Percentiles rank a stretch among this genome's conserved stretches.
These are phyloP conservation scores for Sporothrix brunneoviolacea DNA, from an alignment of 2,329 filamentous ascomycete species.

Conservation along the genomic window DNA sequence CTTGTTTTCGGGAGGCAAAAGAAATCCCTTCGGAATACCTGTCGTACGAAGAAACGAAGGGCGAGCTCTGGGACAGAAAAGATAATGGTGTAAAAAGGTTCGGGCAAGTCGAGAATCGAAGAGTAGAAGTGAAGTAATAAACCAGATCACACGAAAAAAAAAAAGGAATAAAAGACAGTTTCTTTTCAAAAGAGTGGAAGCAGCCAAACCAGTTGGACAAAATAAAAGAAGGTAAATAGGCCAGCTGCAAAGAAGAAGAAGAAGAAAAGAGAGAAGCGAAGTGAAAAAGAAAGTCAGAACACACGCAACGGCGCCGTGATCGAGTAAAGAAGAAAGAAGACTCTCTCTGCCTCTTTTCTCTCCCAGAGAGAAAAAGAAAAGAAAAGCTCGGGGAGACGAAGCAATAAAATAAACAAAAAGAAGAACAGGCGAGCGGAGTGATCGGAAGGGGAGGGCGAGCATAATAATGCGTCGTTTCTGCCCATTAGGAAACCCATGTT, in stretches of 20 bases:
- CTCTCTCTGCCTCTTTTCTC: constrained; percentile 3
- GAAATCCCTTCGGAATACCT: too few relatives aligned
- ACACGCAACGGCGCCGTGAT: constrained; percentile 25
- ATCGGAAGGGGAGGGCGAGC: constrained; percentile 24
- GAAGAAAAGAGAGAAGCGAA: constrained; percentile 33
- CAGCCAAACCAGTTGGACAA: constrained; percentile 52
- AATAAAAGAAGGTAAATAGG: constrained; percentile 23
- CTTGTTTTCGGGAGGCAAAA: too few relatives aligned
- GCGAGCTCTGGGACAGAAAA: too few relatives aligned
- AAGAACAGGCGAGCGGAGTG: constrained; percentile 19
- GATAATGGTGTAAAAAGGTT: constrained; percentile 11
- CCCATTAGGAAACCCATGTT: constrained; percentile 23
- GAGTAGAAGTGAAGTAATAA: neutral
- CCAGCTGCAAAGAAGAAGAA: constrained; percentile 37
- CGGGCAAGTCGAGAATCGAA: neutral
- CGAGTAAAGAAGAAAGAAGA: constrained; percentile 13
- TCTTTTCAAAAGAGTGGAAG: constrained; percentile 43
- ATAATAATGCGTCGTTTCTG: constrained; percentile 30
- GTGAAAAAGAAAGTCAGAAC: constrained; percentile 34
- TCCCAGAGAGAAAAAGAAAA: constrained; percentile 21
- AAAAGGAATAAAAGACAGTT: neutral
- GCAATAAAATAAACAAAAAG: constrained; percentile 19
- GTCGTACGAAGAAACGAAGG: neutral
- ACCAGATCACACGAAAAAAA: neutral
- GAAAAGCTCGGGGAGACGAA: constrained; percentile 10